A percentile compares a stretch with the other conserved stretches of the same genome.
Evolutionary conservation across 495 filamentous ascomycete genomes (phyloP).

Genomic region (Hamigera avellanea): DNA sequence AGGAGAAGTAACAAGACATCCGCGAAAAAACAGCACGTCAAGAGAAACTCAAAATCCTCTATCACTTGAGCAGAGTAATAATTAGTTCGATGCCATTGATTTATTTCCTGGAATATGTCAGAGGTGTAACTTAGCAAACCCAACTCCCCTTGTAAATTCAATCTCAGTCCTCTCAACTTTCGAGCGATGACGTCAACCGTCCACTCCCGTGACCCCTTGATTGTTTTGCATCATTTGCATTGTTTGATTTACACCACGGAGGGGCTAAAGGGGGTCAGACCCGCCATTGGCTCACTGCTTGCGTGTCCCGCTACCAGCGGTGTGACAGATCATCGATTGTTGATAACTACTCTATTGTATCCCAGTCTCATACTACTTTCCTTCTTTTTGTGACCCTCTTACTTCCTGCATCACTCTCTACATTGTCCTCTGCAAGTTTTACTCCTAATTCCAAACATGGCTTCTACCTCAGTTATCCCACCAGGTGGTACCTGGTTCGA

Average conservation of each 20-base stretch:
- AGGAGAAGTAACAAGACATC: too few relatives aligned
- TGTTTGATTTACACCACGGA: constrained; percentile 1
- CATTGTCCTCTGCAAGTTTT: too few relatives aligned
- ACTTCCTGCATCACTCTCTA: constrained; percentile 4
- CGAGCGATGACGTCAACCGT: constrained; percentile 20
- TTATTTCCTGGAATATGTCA: too few relatives aligned
- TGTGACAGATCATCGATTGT: constrained; percentile 10
- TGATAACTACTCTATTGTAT: constrained; percentile 3
- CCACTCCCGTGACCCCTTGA: background rate
- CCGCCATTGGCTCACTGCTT: constrained; percentile 16
- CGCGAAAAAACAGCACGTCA: too few relatives aligned
- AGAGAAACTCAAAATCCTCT: too few relatives aligned
- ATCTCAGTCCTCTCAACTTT: too few relatives aligned
- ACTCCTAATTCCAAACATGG: constrained; percentile 14
- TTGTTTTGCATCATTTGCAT: background rate
- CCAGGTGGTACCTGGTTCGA: constrained; percentile 72
- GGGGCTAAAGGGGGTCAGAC: constrained; percentile 4
- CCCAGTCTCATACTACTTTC: too few relatives aligned
- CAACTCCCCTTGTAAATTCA: too few relatives aligned
- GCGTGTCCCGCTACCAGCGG: constrained; percentile 17
- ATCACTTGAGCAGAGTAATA: too few relatives aligned
- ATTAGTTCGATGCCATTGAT: too few relatives aligned
- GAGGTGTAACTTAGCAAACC: too few relatives aligned
- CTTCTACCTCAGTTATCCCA: constrained; percentile 29
- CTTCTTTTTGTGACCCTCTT: too few relatives aligned